Evolutionary conservation across 345 rosid genomes (phyloP).

Genomic region (Murraya koenigii): DNA sequence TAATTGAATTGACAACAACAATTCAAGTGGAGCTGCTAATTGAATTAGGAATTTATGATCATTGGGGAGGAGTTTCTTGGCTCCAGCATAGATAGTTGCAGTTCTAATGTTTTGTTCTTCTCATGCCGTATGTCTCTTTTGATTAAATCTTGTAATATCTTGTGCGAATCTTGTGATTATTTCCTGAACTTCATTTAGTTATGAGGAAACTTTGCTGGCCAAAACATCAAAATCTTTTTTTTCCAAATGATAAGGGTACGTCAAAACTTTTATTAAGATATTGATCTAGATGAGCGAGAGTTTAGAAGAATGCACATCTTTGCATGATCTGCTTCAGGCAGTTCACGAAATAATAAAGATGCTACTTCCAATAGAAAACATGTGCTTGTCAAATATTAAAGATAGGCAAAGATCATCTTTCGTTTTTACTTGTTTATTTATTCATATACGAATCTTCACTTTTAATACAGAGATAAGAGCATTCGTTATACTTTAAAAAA

Average conservation of each 20-base stretch:
- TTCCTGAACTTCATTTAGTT: not conserved
- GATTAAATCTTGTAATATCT: no score
- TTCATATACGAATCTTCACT: no score
- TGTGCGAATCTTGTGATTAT: not conserved
- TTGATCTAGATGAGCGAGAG: no score
- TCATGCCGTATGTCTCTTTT: no score
- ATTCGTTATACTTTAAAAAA: no score
- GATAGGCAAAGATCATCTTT: not conserved
- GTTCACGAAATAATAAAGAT: not conserved
- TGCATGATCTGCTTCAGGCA: not conserved
- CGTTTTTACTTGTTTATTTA: no score
- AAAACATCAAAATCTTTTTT: no score
- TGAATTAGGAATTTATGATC: not conserved
- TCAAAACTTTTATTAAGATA: no score
- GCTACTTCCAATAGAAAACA: not conserved
- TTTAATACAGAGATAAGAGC: no score
- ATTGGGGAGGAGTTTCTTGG: not conserved
- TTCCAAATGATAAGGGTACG: not conserved
- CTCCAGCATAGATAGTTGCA: not conserved
- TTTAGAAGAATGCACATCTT: not conserved
- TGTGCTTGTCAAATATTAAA: not conserved
- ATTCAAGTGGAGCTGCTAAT: not conserved
- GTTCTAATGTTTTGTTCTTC: not conserved
- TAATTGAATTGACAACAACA: not conserved
- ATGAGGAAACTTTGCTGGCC: not conserved